Percentiles rank a stretch among this genome's conserved stretches.
phyloP scores from a whole-genome alignment of 164 flowering plant genomes.

The Warburgia ugandensis region DNA sequence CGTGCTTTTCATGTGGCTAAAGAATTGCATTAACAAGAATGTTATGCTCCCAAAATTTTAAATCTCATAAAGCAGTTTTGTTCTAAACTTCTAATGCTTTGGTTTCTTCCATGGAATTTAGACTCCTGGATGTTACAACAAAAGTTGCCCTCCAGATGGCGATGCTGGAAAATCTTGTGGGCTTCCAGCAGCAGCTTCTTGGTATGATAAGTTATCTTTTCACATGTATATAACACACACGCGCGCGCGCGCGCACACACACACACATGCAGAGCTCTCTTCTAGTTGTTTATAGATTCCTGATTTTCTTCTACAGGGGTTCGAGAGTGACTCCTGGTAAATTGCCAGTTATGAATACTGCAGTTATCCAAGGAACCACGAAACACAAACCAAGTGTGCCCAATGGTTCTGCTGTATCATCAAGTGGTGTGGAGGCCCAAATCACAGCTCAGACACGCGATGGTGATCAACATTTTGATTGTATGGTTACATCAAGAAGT shows the following conservation, averaged over 20 bases:
- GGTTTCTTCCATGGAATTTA: slow-evolving; percentile 21
- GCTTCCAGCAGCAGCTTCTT: slow-evolving; percentile 86
- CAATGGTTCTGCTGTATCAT: slow-evolving; percentile 22
- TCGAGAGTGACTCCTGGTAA: slow-evolving; percentile 42
- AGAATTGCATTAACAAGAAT: too few species aligned
- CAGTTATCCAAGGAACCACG: slow-evolving; percentile 32
- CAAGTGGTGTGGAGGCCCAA: slow-evolving; percentile 23
- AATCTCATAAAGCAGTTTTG: neutral
- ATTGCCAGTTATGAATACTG: slow-evolving; percentile 25
- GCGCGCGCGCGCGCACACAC: too few species aligned
- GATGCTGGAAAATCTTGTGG: slow-evolving; percentile 55
- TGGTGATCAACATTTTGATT: neutral
- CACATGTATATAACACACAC: too few species aligned
- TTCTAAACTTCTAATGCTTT: neutral
- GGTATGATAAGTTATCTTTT: slow-evolving; percentile 32
- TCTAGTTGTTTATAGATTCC: slow-evolving; percentile 3
- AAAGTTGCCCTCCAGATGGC: slow-evolving; percentile 66
- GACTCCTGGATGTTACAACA: slow-evolving; percentile 34
- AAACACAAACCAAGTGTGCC: slow-evolving; percentile 38
- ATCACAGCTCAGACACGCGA: slow-evolving; percentile 13
- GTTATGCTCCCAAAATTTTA: too few species aligned
- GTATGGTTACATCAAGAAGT: slow-evolving; percentile 1
- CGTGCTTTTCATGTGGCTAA: too few species aligned
- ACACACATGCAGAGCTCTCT: too few species aligned
- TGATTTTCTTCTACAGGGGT: slow-evolving; percentile 46